Evolutionary conservation across 2,329 filamentous ascomycete species (phyloP).

Genomic region (Dactylellina sp.): DNA sequence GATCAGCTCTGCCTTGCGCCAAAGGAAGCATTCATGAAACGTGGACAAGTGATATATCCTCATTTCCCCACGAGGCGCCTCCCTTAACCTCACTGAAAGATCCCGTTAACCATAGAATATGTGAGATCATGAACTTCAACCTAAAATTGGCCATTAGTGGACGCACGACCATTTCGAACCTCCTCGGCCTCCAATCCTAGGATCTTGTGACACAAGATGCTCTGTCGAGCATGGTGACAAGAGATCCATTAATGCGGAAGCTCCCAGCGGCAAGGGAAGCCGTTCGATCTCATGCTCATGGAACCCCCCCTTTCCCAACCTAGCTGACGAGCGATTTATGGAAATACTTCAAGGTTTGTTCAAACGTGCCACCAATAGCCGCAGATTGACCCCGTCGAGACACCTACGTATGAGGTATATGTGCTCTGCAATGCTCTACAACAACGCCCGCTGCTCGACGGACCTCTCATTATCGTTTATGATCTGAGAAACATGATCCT

Average conservation of each 20-base stretch:
- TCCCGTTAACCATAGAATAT: background rate
- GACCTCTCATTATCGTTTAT: too few relatives aligned
- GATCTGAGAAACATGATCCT: too few relatives aligned
- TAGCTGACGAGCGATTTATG: conserved; percentile 41
- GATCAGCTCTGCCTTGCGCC: background rate
- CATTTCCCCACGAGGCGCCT: too few relatives aligned
- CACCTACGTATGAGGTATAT: background rate
- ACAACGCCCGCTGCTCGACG: too few relatives aligned
- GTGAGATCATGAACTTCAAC: conserved; percentile 13
- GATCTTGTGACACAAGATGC: conserved; percentile 1
- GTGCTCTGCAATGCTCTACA: background rate
- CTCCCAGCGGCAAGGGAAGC: background rate
- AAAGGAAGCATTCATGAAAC: conserved; percentile 6
- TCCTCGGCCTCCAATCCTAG: too few relatives aligned
- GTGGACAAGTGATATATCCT: conserved; percentile 19
- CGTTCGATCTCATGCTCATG: background rate
- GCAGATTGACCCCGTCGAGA: conserved; percentile 25
- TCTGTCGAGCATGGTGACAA: too few relatives aligned
- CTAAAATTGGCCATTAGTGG: too few relatives aligned
- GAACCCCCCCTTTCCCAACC: background rate
- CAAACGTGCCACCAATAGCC: conserved; percentile 36
- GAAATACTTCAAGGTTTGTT: conserved; percentile 19
- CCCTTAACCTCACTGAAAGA: too few relatives aligned
- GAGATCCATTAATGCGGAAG: too few relatives aligned
- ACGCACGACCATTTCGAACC: too few relatives aligned